Evolutionary conservation across 441 rosid genomes (phyloP).

Genomic region (Gossypium gossypioides): DNA sequence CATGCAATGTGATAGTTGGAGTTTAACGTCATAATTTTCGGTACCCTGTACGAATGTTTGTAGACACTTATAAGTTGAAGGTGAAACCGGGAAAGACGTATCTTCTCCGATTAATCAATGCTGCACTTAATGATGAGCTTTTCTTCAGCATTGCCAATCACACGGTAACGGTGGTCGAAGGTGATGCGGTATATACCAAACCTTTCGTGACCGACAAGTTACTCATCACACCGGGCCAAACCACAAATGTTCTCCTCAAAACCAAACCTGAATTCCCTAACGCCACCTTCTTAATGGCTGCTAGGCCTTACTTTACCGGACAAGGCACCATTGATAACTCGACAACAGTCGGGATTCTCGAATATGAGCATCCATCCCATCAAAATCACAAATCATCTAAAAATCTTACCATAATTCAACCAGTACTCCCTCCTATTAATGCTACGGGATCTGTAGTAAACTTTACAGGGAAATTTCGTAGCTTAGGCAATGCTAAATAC

Average conservation of each 20-base stretch:
- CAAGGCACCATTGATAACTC: constrained; percentile 27
- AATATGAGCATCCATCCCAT: constrained; percentile 13
- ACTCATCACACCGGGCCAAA: constrained; percentile 24
- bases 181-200: constrained; percentile 25
- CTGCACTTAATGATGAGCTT: constrained; percentile 41
- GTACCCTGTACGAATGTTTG: not conserved
- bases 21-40: not conserved
- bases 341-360: constrained; percentile 26
- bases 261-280: constrained; percentile 23
- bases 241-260: constrained; percentile 25
- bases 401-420: constrained; percentile 15
- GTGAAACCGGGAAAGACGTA: constrained; percentile 45
- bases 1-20: not conserved
- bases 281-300: constrained; percentile 29
- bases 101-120: constrained; percentile 43
- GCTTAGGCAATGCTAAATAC: constrained; percentile 24
- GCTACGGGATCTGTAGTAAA: constrained; percentile 16
- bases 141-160: constrained; percentile 34
- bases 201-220: constrained; percentile 18
- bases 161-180: constrained; percentile 22
- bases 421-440: constrained; percentile 23
- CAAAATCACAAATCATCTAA: not conserved
- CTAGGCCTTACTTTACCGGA: constrained; percentile 25
- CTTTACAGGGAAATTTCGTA: constrained; percentile 18
- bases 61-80: constrained; percentile 37